Evolutionary conservation across 192 early-diverging fungal genomes (phyloP), one percentile per base, ranked within the genome.

Genomic region (Coemansia sp.): DNA sequence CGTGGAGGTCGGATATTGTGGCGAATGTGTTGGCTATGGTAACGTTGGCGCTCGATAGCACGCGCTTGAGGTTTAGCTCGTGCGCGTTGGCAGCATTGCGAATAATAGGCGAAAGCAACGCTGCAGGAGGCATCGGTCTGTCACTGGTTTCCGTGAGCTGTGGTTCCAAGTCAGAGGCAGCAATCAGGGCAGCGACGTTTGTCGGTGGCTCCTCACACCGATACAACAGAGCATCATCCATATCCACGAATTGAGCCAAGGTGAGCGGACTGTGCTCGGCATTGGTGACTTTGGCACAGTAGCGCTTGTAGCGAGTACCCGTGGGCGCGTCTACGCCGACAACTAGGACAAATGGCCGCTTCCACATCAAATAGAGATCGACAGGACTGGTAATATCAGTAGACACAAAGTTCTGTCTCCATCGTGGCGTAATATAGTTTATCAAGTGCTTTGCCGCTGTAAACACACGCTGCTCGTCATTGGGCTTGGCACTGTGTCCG

Each of bases 281-380:
- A 4, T 6, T 6, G 7, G 10, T 15, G 32, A 78, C 82, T 85
- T 82, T 77, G 27, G 61, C 20, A 3, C 82, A 50, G 59, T 78
- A 84, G 24, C 92, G 84, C 58, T 69, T 71, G 74, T 90, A 93
- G 34, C 95, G 89, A 20, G 89, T 71, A 29, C 73, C 75, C 27
- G 88, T 70, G 0, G 93, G 91, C n/a, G 93, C 92, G 55, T 96
- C 91, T 5, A 99, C 84, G n/a, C 90, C 86, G 1, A 97, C 84
- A 9, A 97, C 70, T 8, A 97, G 77, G 35, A 95, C 88, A 81
- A 96, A 93, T 0, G 92, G 92, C n/a, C 80, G 75, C 72, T 82
- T 83, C 69, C 71, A 70, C 63, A 94, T 76, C 16, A 84, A 53
- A 47, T 87, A 78, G 50, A 93, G 75, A n/a, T 87, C 86, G 12